These are phyloP conservation scores for Fonsecaea pugnacius DNA, from an alignment of 2,329 filamentous ascomycete species.

Conservation along the genomic window DNA sequence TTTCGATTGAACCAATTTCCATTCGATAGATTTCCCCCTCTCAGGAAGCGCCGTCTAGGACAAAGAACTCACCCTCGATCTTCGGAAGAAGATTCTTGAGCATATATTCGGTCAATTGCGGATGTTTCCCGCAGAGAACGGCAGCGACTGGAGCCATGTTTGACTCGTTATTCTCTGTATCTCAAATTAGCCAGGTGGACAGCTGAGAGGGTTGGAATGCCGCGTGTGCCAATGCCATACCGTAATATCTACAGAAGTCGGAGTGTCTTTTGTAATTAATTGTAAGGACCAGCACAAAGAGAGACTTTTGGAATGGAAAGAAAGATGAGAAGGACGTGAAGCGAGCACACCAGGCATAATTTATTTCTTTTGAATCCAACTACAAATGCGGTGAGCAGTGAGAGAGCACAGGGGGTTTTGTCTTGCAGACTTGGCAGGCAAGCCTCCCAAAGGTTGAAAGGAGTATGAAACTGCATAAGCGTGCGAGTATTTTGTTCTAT, in stretches of 20 bases:
- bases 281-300: background rate
- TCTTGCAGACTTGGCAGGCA: background rate
- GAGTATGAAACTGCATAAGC: background rate
- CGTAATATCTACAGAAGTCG: background rate
- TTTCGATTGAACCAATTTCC: background rate
- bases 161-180: background rate
- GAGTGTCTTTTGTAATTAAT: background rate
- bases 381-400: slow-evolving; percentile 2
- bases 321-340: background rate
- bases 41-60: background rate
- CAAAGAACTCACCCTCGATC: slow-evolving; percentile 24
- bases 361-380: background rate
- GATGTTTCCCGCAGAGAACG: slow-evolving; percentile 29
- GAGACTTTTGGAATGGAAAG: background rate
- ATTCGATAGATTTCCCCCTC: background rate
- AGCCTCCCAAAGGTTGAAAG: background rate
- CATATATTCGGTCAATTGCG: slow-evolving; percentile 21
- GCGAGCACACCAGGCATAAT: background rate
- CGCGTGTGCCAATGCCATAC: background rate
- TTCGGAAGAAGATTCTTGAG: slow-evolving; percentile 28
- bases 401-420: background rate
- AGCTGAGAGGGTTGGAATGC: background rate
- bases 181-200: background rate
- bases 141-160: slow-evolving; percentile 26
- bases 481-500: no score